phyloP scores from a whole-genome alignment of 2,329 filamentous ascomycete species.

The Magnaporthiopsis rhizophila region DNA sequence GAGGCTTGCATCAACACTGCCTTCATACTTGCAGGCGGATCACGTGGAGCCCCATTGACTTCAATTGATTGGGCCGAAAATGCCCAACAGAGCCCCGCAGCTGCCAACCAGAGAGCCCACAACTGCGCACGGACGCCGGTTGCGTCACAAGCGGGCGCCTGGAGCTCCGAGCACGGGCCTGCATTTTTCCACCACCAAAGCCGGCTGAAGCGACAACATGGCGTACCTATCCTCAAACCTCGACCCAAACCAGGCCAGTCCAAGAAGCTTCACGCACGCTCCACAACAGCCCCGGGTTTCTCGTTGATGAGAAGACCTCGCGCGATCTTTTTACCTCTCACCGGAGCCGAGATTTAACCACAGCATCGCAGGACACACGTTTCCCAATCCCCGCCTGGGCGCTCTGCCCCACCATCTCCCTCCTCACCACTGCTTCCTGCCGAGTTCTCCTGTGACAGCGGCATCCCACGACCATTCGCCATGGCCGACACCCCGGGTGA shows the following conservation, averaged over 20 bases:
- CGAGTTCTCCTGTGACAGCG: background rate
- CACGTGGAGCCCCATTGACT: background rate
- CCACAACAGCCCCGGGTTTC: background rate
- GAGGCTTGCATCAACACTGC: no score
- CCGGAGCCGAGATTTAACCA: background rate
- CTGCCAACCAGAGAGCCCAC: background rate
- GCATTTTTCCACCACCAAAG: background rate
- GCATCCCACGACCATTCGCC: conserved; percentile 14
- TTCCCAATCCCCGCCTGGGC: background rate
- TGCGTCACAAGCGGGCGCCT: conserved; percentile 18
- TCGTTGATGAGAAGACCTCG: background rate
- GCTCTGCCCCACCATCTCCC: background rate
- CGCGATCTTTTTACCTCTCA: background rate
- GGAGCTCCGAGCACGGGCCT: background rate
- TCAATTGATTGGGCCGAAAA: no score
- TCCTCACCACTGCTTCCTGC: background rate
- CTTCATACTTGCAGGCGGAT: background rate
- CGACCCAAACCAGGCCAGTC: background rate
- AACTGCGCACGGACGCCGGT: conserved; percentile 7
- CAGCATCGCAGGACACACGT: background rate
- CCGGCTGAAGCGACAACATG: background rate
- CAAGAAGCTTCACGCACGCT: background rate
- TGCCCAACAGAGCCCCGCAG: no score
- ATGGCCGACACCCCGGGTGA: conserved; percentile 65
- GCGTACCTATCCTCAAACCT: background rate